Conservation (phyloP, 169 alveolate species). For the Plasmodium knowlesi region DNA sequence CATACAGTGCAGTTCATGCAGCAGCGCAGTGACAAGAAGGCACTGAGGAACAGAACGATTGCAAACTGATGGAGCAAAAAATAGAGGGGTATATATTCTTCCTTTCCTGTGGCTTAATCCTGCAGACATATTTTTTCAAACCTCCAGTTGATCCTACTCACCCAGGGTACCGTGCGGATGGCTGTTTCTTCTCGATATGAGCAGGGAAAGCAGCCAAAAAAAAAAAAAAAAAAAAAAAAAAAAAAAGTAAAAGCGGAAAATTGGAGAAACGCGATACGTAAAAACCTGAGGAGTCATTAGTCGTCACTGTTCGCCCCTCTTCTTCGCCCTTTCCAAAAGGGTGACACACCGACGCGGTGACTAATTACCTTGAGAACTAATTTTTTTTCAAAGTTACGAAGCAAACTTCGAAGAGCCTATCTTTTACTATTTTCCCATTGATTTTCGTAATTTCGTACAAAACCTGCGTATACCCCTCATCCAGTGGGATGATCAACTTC, state of each 20-base stretch:
- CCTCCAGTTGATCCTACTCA: not conserved
- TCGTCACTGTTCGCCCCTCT: not conserved
- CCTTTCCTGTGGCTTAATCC: not conserved
- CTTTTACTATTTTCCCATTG: slow-evolving; percentile 68
- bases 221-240: no score
- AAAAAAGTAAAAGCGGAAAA: not conserved
- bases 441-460: slow-evolving; percentile 65
- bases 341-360: not conserved
- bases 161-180: not conserved
- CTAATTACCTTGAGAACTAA: not conserved
- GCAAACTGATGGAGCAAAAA: not conserved
- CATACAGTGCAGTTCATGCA: no score
- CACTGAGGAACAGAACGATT: no score
- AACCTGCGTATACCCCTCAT: slow-evolving; percentile 71
- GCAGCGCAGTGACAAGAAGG: no score
- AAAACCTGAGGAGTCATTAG: not conserved
- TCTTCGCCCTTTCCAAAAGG: not conserved
- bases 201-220: not conserved
- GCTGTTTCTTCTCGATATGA: not conserved
- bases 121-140: not conserved
- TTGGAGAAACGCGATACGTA: no score
- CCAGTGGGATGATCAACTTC: slow-evolving; percentile 54
- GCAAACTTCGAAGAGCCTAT: slow-evolving; percentile 74
- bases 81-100: not conserved
- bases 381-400: slow-evolving; percentile 67